Base-by-base conservation (phyloP, 1,284 basidiomycete genomes). In the Veloporphyrellus conicus region DNA sequence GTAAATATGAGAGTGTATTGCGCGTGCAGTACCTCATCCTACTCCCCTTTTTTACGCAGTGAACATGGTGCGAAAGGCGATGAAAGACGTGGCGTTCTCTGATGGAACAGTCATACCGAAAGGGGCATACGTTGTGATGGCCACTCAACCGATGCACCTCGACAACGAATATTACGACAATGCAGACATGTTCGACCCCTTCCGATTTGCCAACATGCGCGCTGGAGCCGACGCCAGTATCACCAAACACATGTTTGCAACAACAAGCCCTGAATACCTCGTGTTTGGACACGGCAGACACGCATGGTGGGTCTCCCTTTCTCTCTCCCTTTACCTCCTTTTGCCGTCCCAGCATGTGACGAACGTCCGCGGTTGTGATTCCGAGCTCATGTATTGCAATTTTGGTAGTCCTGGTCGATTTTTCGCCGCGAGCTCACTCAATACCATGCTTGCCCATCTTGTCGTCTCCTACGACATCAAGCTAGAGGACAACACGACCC, bases 41-140 rank as follows among this genome's bases (percentile, higher is more conserved):
- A 8, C 19, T 36, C 20, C 16, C 19, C 6, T 6, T 11, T 22
- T 19, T 34, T 25, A 27, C 3, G 18, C 11, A 74, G 71, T 68
- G 28, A 51, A 38, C 25, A 56, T 71, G 55, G 41, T 41, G 6
- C 67, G 73, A 39, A 59, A 58, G 34, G 67, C 65, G 1, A 33
- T 70, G 38, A 61, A 66, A 37, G 66, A 68, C 11, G 64, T 68
- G 47, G 68, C 64, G 0, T 67, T 75, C 45, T 67, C 68, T 2
- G 68, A 75, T 45, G 75, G 73, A 4, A 67, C 67, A 0, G 52
- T 62, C 20, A 46, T 76, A 8, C 75, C 73, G 2, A 56, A 63
- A 31, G 72, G 72, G 9, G 46, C 62, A 1, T 43, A 54, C 15
- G 41, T 73, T 20, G 48, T 52, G 23, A 55, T 61, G 32, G 59